Base-by-base conservation (phyloP, 2,329 filamentous ascomycete species). In the Zymoseptoria ardabiliae region DNA sequence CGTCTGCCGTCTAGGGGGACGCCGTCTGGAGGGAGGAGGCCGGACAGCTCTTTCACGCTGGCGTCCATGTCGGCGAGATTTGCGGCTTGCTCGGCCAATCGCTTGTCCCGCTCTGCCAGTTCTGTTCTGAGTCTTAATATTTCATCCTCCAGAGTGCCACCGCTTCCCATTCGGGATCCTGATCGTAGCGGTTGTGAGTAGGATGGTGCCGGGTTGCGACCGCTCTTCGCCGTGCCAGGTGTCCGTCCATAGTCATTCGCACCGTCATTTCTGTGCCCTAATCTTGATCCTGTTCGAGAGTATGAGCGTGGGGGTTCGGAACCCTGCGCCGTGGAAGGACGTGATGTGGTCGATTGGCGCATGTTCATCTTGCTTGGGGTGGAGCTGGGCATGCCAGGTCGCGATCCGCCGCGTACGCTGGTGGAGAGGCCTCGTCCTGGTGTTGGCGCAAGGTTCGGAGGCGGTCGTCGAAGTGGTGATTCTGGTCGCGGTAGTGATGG, bases 31-130 rank as follows among this genome's bases (percentile, higher is more conserved):
- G 81, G 87, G 70, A 95, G 87, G 28, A 96, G 76, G 20, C 81
- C 79, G 63, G 90, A 88, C 19, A 96, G 80, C 71, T 96, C 92
- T n/a, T 85, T 85, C 53, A 97, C 78, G 63, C 87, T 93, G 61
- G 82, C 84, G 71, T 99, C 93, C 88, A 99, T 97, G 66, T 99
- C 94, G 13, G 86, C 82, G 56, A 99, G 77, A 19, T 87, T 90
- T 4, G 84, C 79, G 2, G 90, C 86, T 73, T 99, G 94, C 50
- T 97, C 94, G 67, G 87, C 88, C n/a, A 99, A 78, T 72, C 96
- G 90, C 65, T 82, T 85, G 66, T 97, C 91, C 28, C 91, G 86
- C 62, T 96, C 91, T 64, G 91, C 86, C 20, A 97, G 80, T 72
- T 93, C 84, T 48, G 80, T 77, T 61, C 84, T 86, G 25, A 99